Conservation (phyloP, 345 rosid genomes). For the Corchorus olitorius region DNA sequence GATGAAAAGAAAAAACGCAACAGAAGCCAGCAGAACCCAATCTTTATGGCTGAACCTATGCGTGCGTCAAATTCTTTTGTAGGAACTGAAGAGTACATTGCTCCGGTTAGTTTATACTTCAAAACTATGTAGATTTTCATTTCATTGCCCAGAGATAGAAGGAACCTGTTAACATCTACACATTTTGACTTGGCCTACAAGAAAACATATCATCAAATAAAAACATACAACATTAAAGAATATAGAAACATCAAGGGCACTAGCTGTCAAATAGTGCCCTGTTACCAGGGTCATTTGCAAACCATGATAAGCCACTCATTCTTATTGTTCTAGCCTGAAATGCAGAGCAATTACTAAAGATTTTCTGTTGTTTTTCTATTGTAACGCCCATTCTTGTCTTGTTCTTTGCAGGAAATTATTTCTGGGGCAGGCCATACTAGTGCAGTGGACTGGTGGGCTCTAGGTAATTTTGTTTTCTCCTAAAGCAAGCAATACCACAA, state of each 20-base stretch:
- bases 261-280: no score
- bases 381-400: neutral
- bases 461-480: constrained; percentile 49
- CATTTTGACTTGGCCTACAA: no score
- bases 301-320: no score
- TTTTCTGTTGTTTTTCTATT: neutral
- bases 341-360: neutral
- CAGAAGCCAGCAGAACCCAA: constrained; percentile 56
- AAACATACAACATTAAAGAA: no score
- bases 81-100: constrained; percentile 97
- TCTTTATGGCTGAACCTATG: constrained; percentile 95
- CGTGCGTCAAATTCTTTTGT: constrained; percentile 97
- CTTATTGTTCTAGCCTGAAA: no score
- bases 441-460: constrained; percentile 99
- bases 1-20: constrained; percentile 65
- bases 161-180: no score
- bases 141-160: no score
- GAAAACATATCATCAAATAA: no score
- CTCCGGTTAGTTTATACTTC: constrained; percentile 62
- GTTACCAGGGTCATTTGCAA: no score
- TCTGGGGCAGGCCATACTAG: constrained; percentile 88
- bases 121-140: neutral
- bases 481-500: neutral
- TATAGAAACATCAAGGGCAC: no score
- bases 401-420: constrained; percentile 74